Base-by-base conservation (phyloP, 2,329 filamentous ascomycete genomes). In the Alternaria sp. region DNA sequence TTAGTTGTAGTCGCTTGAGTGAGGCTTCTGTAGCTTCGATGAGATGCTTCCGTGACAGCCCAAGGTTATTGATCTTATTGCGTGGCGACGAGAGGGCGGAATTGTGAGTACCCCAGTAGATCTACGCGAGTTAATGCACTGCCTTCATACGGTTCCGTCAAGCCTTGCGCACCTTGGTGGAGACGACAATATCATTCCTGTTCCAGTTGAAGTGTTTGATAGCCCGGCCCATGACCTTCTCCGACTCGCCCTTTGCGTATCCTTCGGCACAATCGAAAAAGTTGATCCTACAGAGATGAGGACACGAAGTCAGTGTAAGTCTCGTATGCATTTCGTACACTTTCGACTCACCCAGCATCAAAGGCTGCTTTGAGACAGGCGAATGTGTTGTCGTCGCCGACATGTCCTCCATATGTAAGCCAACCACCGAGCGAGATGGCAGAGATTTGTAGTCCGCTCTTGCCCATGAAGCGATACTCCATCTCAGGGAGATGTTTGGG, bases 351-450 rank as follows among this genome's bases (percentile, higher is more conserved):
- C 37, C 44, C 85, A 34, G 79, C 77, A 69, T 86, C 83, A 63
- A 84, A 87, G 3, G 85, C 85, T 3, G 82, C 81, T 70, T 84
- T 78, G 61, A 85, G 77, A 59, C 81, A 83, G 1, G 81, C 80
- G 70, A 85, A 86, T 0, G 86, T 83, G 61, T 83, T 83, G 54
- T 88, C 85, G 72, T 87, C 84, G 54, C 88, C 86, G 29, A 91
- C 87, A 66, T 91, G 88, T 17, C 89, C 89, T 53, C 90, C 90
- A 65, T 91, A 92, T 0, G 90, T 92, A 51, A 93, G 81, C 78
- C 78, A 80, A 54, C 78, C 79, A 31, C 80, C 90, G 3, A 93
- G 81, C 2, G 88, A 88, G 62, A 93, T 89, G 44, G 87, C 84
- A 28, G 89, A 92, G 33, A 93, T 89, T 74, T 92, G 87, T 17